A percentile compares a stretch with the other conserved stretches of the same genome.
These are phyloP conservation scores for Neolecta irregularis DNA, from an alignment of 1,139 yeast species.

Conservation along the genomic window DNA sequence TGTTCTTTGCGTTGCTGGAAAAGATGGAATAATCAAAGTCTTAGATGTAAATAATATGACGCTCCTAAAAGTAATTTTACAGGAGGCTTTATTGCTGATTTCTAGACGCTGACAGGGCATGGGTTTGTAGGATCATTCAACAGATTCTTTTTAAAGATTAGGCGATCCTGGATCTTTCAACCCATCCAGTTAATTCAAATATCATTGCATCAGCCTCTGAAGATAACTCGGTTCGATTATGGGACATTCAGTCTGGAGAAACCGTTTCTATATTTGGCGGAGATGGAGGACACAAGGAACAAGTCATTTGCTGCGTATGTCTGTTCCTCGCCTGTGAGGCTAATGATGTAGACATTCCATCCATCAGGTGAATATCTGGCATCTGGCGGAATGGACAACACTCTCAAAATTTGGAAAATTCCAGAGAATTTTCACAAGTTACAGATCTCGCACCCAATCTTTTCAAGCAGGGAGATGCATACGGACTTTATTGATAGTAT, in stretches of 20 bases:
- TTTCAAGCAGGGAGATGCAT: conserved; percentile 13
- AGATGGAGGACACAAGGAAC: conserved; percentile 15
- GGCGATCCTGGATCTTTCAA: conserved; percentile 14
- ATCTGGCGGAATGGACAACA: conserved; percentile 16
- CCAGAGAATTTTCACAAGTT: no score
- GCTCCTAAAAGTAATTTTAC: neutral
- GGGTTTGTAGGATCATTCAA: conserved; percentile 9
- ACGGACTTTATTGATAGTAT: conserved; percentile 15
- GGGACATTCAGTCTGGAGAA: conserved; percentile 10
- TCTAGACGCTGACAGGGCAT: conserved; percentile 13
- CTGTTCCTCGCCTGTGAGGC: neutral
- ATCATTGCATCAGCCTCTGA: conserved; percentile 15
- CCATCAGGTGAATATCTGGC: conserved; percentile 13
- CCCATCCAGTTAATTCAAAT: conserved; percentile 10
- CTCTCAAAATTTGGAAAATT: conserved; percentile 13
- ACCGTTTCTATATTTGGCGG: conserved; percentile 13
- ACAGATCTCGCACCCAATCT: conserved; percentile 1
- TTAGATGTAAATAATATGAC: conserved; percentile 2
- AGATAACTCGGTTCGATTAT: conserved; percentile 15
- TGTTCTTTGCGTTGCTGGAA: neutral
- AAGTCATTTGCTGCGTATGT: conserved; percentile 13
- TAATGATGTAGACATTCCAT: conserved; percentile 10
- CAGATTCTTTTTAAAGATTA: neutral
- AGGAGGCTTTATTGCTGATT: neutral
- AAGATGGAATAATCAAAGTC: conserved; percentile 1